These are phyloP conservation scores for Papilionanthe hybrid DNA, from an alignment of 116 monocot species.

Conservation along the genomic window DNA sequence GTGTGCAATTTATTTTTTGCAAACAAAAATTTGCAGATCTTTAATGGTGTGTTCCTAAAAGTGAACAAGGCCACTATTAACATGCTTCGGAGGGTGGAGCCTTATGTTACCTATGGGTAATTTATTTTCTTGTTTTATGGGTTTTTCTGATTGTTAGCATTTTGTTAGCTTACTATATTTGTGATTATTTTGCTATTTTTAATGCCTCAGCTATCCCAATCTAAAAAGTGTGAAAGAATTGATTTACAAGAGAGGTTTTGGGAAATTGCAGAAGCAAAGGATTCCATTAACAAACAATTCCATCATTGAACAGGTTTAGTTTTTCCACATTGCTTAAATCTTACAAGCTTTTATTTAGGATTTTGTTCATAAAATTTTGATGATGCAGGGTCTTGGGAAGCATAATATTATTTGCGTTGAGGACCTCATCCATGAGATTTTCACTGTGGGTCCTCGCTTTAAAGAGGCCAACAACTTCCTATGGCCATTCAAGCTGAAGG, in stretches of 20 bases:
- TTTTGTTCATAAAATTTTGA: background rate
- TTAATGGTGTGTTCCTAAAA: slow-evolving; percentile 84
- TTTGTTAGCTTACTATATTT: background rate
- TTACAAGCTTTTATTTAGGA: background rate
- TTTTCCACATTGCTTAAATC: background rate
- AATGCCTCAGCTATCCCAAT: slow-evolving; percentile 60
- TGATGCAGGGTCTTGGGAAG: slow-evolving; percentile 44
- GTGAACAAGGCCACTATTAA: slow-evolving; percentile 86
- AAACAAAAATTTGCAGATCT: slow-evolving; percentile 38
- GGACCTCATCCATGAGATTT: slow-evolving; percentile 85
- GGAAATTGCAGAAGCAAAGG: slow-evolving; percentile 89
- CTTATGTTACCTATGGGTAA: slow-evolving; percentile 91
- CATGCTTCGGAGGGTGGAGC: slow-evolving; percentile 87
- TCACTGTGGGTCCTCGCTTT: slow-evolving; percentile 88
- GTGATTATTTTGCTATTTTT: background rate
- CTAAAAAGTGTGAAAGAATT: slow-evolving; percentile 82
- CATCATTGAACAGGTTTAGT: slow-evolving; percentile 69
- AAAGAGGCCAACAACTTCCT: slow-evolving; percentile 96
- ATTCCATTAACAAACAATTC: slow-evolving; percentile 70
- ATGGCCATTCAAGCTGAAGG: slow-evolving; percentile 91
- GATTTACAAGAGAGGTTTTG: slow-evolving; percentile 92
- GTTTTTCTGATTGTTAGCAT: background rate
- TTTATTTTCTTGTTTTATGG: background rate
- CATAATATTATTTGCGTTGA: slow-evolving; percentile 72
- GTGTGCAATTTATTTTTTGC: too few species aligned